Conservation (phyloP, 75 land plant species). For the Larix kaempferi region DNA sequence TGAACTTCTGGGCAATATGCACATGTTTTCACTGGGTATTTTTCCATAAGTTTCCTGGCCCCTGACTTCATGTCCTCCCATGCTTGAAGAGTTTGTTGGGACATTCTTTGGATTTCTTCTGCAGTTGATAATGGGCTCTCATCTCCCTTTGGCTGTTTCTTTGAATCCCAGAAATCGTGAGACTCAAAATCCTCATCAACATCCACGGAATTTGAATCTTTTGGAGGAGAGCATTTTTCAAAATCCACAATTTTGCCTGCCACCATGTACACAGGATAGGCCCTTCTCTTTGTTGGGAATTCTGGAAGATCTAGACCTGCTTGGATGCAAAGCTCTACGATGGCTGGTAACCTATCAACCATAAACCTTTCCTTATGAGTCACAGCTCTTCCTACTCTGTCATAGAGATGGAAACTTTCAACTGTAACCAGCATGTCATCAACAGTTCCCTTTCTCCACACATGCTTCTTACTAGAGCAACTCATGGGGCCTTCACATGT, state of each 20-base stretch:
- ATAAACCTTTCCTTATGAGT: constrained; percentile 67
- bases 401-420: constrained; percentile 81
- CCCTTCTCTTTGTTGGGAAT: constrained; percentile 75
- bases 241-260: constrained; percentile 58
- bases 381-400: constrained; percentile 68
- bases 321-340: constrained; percentile 93
- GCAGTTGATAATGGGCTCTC: constrained; percentile 11
- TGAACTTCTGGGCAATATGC: constrained; percentile 91
- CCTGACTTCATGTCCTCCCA: constrained; percentile 76
- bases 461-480: constrained; percentile 44
- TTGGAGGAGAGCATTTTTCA: constrained; percentile 49
- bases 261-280: constrained; percentile 55
- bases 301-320: constrained; percentile 92
- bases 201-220: constrained; percentile 28
- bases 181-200: constrained; percentile 38
- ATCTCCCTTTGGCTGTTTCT: constrained; percentile 8
- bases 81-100: constrained; percentile 54
- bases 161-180: constrained; percentile 5
- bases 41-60: constrained; percentile 59
- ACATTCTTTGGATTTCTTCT: constrained; percentile 33
- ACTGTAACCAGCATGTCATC: constrained; percentile 76
- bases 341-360: constrained; percentile 69
- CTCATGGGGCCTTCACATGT: constrained; percentile 65
- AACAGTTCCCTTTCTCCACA: constrained; percentile 63
- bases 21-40: constrained; percentile 70